A percentile compares a stretch with the other conserved stretches of the same genome.
phyloP scores from a whole-genome alignment of 83 land plant species.

The Diphasiastrum complanatum region DNA sequence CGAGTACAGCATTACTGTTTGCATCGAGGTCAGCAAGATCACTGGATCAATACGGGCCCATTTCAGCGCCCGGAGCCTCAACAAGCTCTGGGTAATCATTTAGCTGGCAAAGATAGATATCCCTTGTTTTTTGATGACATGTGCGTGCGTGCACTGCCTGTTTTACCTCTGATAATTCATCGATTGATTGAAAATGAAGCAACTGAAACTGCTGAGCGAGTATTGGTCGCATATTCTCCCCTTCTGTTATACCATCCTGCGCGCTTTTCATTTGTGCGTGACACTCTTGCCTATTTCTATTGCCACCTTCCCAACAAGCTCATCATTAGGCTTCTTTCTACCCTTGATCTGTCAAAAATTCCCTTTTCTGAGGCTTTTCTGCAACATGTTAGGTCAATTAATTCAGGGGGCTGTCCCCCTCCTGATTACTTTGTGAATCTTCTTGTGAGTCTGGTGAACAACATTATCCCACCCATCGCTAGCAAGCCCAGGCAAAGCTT shows the following conservation, averaged over 20 bases:
- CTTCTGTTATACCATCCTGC: constrained; percentile 73
- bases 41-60: constrained; percentile 19
- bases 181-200: constrained; percentile 95
- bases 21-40: constrained; percentile 13
- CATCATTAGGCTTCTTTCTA: constrained; percentile 62
- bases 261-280: constrained; percentile 93
- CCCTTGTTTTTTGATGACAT: constrained; percentile 92
- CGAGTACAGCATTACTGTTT: constrained; percentile 11
- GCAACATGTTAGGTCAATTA: constrained; percentile 50
- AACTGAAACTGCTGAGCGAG: constrained; percentile 74
- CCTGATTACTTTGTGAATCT: constrained; percentile 77
- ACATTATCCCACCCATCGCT: constrained; percentile 71
- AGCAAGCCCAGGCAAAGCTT: constrained; percentile 35
- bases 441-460: constrained; percentile 71
- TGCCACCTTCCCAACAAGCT: constrained; percentile 90
- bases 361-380: constrained; percentile 92
- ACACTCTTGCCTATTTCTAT: constrained; percentile 95
- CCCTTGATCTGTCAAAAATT: constrained; percentile 75
- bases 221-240: constrained; percentile 50
- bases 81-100: constrained; percentile 19
- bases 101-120: constrained; percentile 29
- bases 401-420: constrained; percentile 59
- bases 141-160: constrained; percentile 82
- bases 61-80: constrained; percentile 25
- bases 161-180: constrained; percentile 74